Evolutionary conservation across 2,329 filamentous ascomycete species (phyloP), one percentile per base, ranked within the genome.

Genomic region (Arthrobotrys entomopaga): DNA sequence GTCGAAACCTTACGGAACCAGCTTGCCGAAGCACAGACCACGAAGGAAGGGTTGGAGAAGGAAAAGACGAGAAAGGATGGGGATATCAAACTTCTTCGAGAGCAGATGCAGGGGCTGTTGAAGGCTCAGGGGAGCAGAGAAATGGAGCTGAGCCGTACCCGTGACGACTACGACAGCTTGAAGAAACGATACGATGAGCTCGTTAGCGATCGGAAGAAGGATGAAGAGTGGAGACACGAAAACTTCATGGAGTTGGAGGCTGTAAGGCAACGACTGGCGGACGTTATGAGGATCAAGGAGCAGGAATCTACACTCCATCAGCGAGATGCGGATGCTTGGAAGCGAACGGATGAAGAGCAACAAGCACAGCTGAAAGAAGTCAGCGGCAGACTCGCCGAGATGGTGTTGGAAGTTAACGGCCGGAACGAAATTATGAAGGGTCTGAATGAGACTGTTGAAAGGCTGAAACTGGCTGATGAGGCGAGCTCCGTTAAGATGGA

Each of bases 251-350:
- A 74, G 43, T 22, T 74, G 10, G 70, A 74, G 48, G 65, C 63
- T 38, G 59, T 58, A 0, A 50, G 59, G 38, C 70, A 74, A 52
- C 60, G 70, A 15, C 19, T 74, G 1, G 26, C 53, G 8, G 70
- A 74, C 20, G 63, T 74, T 2, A 64, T 74, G 57, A 67, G 70
- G 16, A 67, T 74, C 22, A 74, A 74, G 40, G 70, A 67, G 11
- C 70, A 74, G 34, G 70, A 74, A 42, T 42, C 50, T n/a, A 48
- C 43, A 5, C 22, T 74, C 2, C 70, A 67, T n/a, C 70, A 74
- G 15, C 64, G 63, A n/a, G 70, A 74, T 13, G 70, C 38, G n/a
- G 70, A 74, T 54, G 42, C 22, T 1, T 74, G 70, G 70, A 67
- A 67, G 34, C 52, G 70, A 22, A 66, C 42, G 34, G 70, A 74